These are phyloP conservation scores for Suillus brevipes DNA, from an alignment of 768 basidiomycete species.

Conservation along the genomic window DNA sequence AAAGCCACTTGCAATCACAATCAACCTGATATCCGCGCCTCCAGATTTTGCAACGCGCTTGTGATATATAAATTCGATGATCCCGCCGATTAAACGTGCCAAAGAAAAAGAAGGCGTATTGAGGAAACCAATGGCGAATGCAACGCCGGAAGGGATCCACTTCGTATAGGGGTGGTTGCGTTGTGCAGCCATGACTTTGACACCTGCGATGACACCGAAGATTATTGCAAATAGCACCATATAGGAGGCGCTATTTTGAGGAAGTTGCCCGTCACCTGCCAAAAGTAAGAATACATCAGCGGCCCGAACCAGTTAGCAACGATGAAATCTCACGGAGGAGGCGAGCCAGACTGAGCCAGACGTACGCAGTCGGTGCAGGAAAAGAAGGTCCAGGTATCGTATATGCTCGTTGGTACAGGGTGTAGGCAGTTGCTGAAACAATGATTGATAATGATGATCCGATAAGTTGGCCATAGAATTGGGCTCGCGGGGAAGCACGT, in stretches of 20 bases:
- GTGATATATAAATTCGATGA: constrained; percentile 73
- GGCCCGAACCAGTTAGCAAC: neutral
- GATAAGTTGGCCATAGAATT: constrained; percentile 92
- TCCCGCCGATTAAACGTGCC: constrained; percentile 85
- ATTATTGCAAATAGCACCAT: constrained; percentile 77
- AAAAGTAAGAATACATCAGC: constrained; percentile 14
- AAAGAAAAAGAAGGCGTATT: constrained; percentile 95
- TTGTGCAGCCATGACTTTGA: constrained; percentile 61
- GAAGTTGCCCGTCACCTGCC: constrained; percentile 80
- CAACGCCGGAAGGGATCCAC: constrained; percentile 90
- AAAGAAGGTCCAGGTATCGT: constrained; percentile 92
- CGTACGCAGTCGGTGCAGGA: constrained; percentile 92
- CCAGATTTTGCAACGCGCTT: constrained; percentile 48
- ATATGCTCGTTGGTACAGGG: constrained; percentile 85
- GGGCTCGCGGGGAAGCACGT: constrained; percentile 87
- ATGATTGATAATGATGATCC: constrained; percentile 87
- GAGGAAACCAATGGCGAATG: constrained; percentile 93
- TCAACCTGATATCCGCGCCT: constrained; percentile 65
- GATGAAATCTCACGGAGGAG: constrained; percentile 58
- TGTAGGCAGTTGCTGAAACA: constrained; percentile 86
- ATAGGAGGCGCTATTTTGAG: constrained; percentile 69
- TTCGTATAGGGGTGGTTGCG: constrained; percentile 55
- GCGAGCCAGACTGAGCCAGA: constrained; percentile 83
- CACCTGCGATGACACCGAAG: constrained; percentile 65
- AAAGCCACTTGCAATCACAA: constrained; percentile 92